Base-by-base conservation (phyloP, 2,329 filamentous ascomycete species). In the Albophoma yamanashiensis region DNA sequence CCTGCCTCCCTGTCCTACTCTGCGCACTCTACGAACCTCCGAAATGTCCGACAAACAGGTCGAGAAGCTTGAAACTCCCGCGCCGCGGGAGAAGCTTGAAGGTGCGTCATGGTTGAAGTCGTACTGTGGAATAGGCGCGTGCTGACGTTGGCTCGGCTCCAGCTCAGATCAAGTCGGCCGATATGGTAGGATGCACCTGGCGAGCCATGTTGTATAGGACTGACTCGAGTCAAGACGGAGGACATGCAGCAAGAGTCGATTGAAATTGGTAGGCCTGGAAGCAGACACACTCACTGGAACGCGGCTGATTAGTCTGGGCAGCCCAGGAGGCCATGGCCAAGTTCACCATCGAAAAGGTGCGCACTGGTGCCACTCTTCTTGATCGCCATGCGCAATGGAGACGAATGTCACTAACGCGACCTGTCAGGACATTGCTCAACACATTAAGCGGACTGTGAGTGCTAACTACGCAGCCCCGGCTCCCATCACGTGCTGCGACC, bases 101-200 rank as follows among this genome's bases (percentile, higher is more conserved):
- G 85, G 89, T 89, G 75, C 73, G 74, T 59, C 36, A 17, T 34
- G 34, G 36, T 56, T 55, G 34, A 15, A 47, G 14, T 4, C 22
- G 8, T 31, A 14, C n/a, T 11, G 9, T 11, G 17, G 11, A n/a
- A 42, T 43, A 5, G 20, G 52, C 42, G 42, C 20, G 47, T 50
- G 59, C 62, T 65, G 62, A 65, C 62, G 9, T 39, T 27, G 12
- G 36, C 3, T 5, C 27, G 27, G 40, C 56, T 69, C 66, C 71
- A 99, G 94, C 91, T 64, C 92, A 96, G 78, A 88, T 99, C 77
- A 99, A 99, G 82, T 96, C 92, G 68, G 93, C 91, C 62, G 94
- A 99, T 74, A 99, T 99, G 94, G 94, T 97, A 82, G 58, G 62
- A 61, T n/a, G 34, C 22, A 15, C 11, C 8, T 53, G 50, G 17